Conservation (phyloP, 225 moss, liverwort and hornwort species). For the Straminergon stramineum region DNA sequence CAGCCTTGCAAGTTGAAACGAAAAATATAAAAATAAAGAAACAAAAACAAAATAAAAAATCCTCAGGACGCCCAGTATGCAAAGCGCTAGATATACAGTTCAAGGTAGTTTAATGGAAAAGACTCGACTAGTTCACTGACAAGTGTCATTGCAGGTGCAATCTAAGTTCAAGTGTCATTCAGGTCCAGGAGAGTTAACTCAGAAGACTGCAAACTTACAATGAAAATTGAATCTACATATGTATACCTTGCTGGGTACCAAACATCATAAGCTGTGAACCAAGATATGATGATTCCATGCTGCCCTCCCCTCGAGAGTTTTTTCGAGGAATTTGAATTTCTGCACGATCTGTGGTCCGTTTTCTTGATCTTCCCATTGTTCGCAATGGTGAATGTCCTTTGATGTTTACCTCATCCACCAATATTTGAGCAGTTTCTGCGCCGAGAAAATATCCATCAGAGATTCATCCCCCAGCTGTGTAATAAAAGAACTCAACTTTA, state of each 20-base stretch:
- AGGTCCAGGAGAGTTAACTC: background rate
- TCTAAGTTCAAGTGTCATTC: background rate
- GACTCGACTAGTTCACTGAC: background rate
- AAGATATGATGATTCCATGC: conserved; percentile 35
- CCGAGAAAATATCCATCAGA: background rate
- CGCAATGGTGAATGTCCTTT: conserved; percentile 24
- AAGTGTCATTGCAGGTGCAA: background rate
- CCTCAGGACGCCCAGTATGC: background rate
- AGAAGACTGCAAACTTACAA: background rate
- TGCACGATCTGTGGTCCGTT: conserved; percentile 25
- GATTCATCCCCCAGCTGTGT: background rate
- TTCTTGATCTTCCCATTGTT: conserved; percentile 21
- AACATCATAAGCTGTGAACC: conserved; percentile 36
- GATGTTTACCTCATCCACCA: conserved; percentile 10
- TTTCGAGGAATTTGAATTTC: conserved; percentile 21
- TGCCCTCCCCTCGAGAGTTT: conserved; percentile 23
- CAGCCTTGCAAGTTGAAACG: background rate
- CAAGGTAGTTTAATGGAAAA: background rate
- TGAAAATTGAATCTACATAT: background rate
- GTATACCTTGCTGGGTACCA: conserved; percentile 30
- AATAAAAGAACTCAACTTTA: background rate
- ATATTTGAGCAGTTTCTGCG: background rate
- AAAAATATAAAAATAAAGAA: background rate
- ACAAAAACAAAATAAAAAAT: too few species aligned
- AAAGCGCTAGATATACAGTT: background rate